phyloP scores from a whole-genome alignment of 1,139 yeast genomes.

The Blastobotrys raffinosifermentans region DNA sequence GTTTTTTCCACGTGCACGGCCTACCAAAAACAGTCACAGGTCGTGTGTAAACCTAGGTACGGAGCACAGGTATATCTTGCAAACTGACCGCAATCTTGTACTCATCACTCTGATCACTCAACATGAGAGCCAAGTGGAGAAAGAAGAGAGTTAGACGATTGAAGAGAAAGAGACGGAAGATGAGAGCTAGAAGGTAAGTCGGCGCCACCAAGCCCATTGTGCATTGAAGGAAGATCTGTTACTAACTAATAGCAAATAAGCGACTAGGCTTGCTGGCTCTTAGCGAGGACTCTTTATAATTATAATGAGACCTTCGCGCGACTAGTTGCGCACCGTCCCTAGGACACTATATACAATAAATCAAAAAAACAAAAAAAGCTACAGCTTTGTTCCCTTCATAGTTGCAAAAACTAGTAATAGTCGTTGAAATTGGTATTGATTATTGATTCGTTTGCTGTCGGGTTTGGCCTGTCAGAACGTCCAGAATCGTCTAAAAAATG shows the following conservation, averaged over 20 bases:
- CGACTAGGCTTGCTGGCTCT: constrained; percentile 11
- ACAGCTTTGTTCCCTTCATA: too few relatives aligned
- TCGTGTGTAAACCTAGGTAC: background rate
- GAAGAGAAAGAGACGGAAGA: constrained; percentile 99
- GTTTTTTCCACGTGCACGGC: too few relatives aligned
- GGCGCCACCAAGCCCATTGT: too few relatives aligned
- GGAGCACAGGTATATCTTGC: background rate
- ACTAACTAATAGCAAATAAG: constrained; percentile 10
- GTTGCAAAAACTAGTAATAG: too few relatives aligned
- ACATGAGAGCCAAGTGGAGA: constrained; percentile 60
- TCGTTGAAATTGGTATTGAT: too few relatives aligned
- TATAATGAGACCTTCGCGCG: constrained; percentile 2
- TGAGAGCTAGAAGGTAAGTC: constrained; percentile 78
- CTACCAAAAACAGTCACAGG: constrained; percentile 4
- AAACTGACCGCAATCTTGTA: background rate
- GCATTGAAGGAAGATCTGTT: background rate
- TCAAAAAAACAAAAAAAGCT: constrained; percentile 5
- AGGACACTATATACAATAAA: constrained; percentile 18
- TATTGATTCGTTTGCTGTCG: too few relatives aligned
- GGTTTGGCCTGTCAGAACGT: too few relatives aligned
- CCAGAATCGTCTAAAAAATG: too few relatives aligned
- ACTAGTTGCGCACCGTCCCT: constrained; percentile 4
- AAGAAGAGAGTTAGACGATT: constrained; percentile 99
- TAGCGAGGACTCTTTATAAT: constrained; percentile 3
- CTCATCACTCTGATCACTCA: constrained; percentile 12